Base-by-base conservation (phyloP, 1,284 basidiomycete genomes). In the Ceratobasidium sp. region DNA sequence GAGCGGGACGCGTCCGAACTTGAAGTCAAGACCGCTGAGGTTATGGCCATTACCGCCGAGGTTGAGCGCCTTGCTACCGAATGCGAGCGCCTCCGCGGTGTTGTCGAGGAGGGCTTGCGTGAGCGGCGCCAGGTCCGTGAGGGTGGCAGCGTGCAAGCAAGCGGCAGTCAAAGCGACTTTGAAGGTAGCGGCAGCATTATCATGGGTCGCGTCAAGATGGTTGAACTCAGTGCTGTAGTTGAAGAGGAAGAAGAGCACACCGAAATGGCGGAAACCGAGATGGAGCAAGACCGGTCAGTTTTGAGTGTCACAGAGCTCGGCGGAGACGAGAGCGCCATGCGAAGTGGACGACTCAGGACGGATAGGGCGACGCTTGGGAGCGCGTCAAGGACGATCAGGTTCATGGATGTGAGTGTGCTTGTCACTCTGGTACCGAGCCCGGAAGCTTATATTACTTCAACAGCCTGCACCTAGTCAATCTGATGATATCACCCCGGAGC, bases 81-180 rank as follows among this genome's bases (percentile, higher is more conserved):
- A 80, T 91, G 95, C 1, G 89, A 91, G 73, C 89, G 92, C 2
- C 83, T 96, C n/a, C 85, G 90, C 21, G 89, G 88, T 0, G 90
- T 95, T 0, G 92, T 95, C 0, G 93, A 95, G 78, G 90, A 94
- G 73, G 93, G 93, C 0, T 83, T 96, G 54, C 86, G 88, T 67
- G 92, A 93, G 76, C 82, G 92, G 28, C 83, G 89, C 26, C 75
- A 75, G 30, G 77, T 77, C n/a, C 67, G 79, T 18, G 72, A 77
- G 35, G 78, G 76, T 0, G 52, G 64, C 4, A 69, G 64, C 28
- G 9, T 69, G 6, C 52, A 57, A 46, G 64, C 49, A 11, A 69
- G 64, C 38, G 64, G 64, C 2, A 69, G 64, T 52, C 52, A 69
- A 41, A 55, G 52, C 26, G 64, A 69, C 38, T 69, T 69, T 43